phyloP scores from a whole-genome alignment of 768 basidiomycete species.

The Neoboletus subvelutipes region DNA sequence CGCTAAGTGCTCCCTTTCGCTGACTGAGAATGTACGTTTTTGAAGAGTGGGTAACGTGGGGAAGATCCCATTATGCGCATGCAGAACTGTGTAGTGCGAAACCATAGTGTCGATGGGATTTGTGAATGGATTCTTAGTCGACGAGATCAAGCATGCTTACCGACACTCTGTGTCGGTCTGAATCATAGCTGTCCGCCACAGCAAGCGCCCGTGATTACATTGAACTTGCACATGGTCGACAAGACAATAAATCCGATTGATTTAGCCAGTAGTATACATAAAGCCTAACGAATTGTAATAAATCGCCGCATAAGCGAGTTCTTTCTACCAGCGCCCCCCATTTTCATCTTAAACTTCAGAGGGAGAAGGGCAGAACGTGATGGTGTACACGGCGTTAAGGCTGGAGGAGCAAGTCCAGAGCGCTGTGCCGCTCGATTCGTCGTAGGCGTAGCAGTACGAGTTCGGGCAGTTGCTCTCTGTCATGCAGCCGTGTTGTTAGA shows the following conservation, averaged over 20 bases:
- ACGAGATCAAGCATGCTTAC: neutral
- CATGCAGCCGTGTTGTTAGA: neutral
- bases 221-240: neutral
- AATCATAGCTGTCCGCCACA: neutral
- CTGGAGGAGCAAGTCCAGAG: conserved; percentile 43
- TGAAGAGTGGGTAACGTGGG: neutral
- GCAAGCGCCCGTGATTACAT: neutral
- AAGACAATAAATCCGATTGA: neutral
- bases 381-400: conserved; percentile 41
- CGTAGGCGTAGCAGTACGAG: conserved; percentile 53
- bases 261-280: neutral
- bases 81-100: neutral
- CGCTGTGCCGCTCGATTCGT: conserved; percentile 46
- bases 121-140: neutral
- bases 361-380: conserved; percentile 44
- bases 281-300: too few relatives aligned
- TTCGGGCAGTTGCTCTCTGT: conserved; percentile 44
- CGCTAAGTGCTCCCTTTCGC: neutral
- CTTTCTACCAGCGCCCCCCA: neutral
- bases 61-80: neutral
- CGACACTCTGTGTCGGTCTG: neutral
- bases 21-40: neutral
- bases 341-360: neutral
- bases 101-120: neutral
- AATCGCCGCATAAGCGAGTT: neutral